Evolutionary conservation across 2,329 filamentous ascomycete genomes (phyloP).

Genomic region (Aspergillus pseudoviridinutans): DNA sequence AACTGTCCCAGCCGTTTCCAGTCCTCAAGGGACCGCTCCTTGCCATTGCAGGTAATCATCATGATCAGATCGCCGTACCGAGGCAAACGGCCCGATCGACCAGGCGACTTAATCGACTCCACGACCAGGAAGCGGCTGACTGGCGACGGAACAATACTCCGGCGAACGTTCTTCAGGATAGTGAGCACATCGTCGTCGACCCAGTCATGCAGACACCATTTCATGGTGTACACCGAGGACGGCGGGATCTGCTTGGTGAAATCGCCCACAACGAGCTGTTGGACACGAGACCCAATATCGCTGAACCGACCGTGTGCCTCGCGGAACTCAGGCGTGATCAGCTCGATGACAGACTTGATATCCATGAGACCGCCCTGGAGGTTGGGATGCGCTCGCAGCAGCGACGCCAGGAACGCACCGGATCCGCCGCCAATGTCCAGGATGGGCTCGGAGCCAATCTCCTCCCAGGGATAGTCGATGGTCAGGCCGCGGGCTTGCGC

Average conservation of each 20-base stretch:
- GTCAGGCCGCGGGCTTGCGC: background rate
- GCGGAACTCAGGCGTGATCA: background rate
- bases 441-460: background rate
- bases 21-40: background rate
- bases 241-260: background rate
- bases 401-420: background rate
- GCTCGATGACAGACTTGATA: background rate
- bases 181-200: background rate
- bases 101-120: background rate
- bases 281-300: background rate
- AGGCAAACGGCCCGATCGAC: background rate
- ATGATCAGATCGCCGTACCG: background rate
- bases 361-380: background rate
- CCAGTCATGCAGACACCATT: constrained; percentile 1
- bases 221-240: background rate
- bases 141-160: background rate
- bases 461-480: background rate
- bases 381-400: background rate
- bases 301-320: background rate
- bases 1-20: background rate
- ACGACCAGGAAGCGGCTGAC: background rate
- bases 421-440: background rate
- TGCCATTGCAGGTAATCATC: background rate
- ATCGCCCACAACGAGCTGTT: background rate
- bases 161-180: background rate